Evolutionary conservation across 2,329 filamentous ascomycete species (phyloP).

Genomic region (Nemania diffusa): DNA sequence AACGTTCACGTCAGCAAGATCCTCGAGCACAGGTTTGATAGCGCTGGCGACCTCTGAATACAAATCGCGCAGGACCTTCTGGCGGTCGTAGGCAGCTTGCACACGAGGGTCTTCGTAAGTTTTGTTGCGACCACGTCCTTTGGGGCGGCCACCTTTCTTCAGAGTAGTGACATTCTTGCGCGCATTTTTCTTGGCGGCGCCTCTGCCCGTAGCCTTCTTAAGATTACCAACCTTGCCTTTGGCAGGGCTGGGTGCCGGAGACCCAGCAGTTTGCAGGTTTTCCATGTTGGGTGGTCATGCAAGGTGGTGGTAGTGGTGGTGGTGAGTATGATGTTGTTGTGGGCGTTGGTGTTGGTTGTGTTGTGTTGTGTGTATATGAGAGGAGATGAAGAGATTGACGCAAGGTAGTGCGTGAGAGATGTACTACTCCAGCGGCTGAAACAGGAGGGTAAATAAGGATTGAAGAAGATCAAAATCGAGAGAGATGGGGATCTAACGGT

Average conservation of each 20-base stretch:
- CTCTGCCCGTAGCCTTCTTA: conserved; percentile 40
- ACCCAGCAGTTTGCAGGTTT: conserved; percentile 42
- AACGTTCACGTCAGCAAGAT: conserved; percentile 70
- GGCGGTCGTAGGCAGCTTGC: conserved; percentile 70
- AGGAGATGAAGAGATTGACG: conserved; percentile 8
- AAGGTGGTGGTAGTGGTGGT: no score
- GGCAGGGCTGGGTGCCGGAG: conserved; percentile 48
- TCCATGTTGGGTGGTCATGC: conserved; percentile 47
- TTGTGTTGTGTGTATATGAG: conserved; percentile 10
- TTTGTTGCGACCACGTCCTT: conserved; percentile 62
- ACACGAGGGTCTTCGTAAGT: conserved; percentile 64
- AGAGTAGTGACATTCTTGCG: conserved; percentile 38
- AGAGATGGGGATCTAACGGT: conserved; percentile 5
- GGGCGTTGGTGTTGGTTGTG: conserved; percentile 5
- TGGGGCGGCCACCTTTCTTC: conserved; percentile 49
- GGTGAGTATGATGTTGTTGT: conserved; percentile 15
- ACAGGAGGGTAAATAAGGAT: conserved; percentile 2
- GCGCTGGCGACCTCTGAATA: conserved; percentile 71
- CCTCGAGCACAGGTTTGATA: conserved; percentile 72
- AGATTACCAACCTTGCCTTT: conserved; percentile 42
- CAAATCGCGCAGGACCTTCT: conserved; percentile 72
- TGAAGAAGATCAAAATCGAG: conserved; percentile 6
- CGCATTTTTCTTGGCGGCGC: conserved; percentile 42
- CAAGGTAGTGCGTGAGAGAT: conserved; percentile 2
- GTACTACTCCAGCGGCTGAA: neutral